phyloP scores from a whole-genome alignment of 2,329 filamentous ascomycete species.

The Hypoxylon sp. region DNA sequence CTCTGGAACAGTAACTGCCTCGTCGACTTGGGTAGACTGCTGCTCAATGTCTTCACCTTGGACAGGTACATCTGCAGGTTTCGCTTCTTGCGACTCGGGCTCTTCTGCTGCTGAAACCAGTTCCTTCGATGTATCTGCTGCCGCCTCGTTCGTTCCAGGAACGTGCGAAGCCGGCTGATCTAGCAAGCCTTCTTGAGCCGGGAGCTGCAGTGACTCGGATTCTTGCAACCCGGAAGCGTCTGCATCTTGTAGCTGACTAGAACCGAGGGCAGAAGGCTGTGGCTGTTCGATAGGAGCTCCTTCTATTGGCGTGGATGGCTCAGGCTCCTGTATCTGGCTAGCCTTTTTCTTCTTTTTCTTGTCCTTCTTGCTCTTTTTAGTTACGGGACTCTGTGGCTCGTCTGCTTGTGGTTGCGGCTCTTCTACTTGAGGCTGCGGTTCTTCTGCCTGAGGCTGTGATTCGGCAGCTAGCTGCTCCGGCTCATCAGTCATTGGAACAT shows the following conservation, averaged over 20 bases:
- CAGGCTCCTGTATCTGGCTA: constrained; percentile 25
- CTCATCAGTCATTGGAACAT: constrained; percentile 9
- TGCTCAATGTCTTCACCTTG: constrained; percentile 10
- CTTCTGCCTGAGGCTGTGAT: constrained; percentile 12
- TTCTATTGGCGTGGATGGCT: constrained; percentile 10
- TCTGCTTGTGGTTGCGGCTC: constrained; percentile 20
- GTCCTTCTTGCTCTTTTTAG: constrained; percentile 44
- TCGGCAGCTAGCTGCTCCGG: constrained; percentile 8
- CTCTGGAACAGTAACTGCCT: constrained; percentile 9
- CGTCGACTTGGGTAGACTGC: constrained; percentile 7
- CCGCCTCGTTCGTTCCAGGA: background rate
- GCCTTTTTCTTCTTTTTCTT: constrained; percentile 44
- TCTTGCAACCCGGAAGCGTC: constrained; percentile 11
- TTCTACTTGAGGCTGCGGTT: constrained; percentile 9
- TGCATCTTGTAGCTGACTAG: constrained; percentile 1
- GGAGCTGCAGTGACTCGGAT: constrained; percentile 5
- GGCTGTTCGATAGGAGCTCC: constrained; percentile 9
- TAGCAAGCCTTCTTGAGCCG: constrained; percentile 1
- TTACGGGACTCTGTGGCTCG: constrained; percentile 11
- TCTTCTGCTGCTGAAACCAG: constrained; percentile 5
- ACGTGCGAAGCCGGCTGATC: background rate
- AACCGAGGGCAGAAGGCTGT: constrained; percentile 6
- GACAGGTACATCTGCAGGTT: background rate
- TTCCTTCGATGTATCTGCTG: background rate
- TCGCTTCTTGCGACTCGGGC: constrained; percentile 4